phyloP scores from a whole-genome alignment of 208 protist species.

The Leishmania martiniquensis region DNA sequence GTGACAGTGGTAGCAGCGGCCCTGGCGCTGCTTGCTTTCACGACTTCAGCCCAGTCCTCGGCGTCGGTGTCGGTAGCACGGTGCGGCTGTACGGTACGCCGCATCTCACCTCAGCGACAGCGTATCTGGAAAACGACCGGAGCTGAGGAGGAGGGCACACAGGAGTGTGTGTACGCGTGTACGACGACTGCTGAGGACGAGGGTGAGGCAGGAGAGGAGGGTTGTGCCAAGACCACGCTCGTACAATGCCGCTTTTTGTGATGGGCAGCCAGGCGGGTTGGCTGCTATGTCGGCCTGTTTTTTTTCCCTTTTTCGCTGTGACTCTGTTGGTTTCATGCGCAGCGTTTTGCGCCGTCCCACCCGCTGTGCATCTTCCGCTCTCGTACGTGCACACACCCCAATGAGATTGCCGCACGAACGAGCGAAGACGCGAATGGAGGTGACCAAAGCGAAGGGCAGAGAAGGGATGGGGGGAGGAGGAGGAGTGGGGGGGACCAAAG shows the following conservation, averaged over 20 bases:
- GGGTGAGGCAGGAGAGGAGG: background rate
- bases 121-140: constrained; percentile 19
- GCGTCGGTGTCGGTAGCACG: constrained; percentile 26
- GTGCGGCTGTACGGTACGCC: constrained; percentile 34
- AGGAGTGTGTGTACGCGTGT: background rate
- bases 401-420: no score
- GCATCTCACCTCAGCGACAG: constrained; percentile 17
- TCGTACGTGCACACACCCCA: background rate
- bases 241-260: background rate
- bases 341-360: background rate
- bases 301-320: no score
- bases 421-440: no score
- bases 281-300: background rate
- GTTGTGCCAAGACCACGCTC: no score
- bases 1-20: constrained; percentile 9
- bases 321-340: background rate
- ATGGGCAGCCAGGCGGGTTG: background rate
- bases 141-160: background rate
- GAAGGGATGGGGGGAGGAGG: no score
- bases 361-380: background rate
- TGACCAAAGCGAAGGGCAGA: no score
- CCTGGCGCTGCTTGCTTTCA: constrained; percentile 38
- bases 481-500: no score
- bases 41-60: constrained; percentile 40
- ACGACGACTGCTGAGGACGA: background rate